Evolutionary conservation across 768 basidiomycete species (phyloP).

Genomic region (Tubosaeta sp.): DNA sequence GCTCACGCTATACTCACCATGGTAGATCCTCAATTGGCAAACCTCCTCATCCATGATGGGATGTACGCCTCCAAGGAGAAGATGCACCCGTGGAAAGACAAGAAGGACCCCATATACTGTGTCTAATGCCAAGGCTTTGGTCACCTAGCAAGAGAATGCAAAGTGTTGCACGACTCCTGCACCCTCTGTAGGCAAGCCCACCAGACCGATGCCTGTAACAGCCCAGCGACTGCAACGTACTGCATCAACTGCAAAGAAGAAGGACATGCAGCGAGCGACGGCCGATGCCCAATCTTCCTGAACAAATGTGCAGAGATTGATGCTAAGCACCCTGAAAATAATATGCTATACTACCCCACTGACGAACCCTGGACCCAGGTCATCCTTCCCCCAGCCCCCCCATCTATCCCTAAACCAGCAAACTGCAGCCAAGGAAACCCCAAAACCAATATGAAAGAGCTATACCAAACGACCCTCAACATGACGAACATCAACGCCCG

Average conservation of each 20-base stretch:
- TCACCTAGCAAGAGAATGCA: not conserved
- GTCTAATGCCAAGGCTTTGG: not conserved
- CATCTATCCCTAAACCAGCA: not conserved
- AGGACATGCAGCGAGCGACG: not conserved
- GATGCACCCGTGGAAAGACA: slow-evolving; percentile 1
- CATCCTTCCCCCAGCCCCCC: not conserved
- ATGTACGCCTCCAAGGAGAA: not conserved
- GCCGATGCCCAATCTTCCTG: not conserved
- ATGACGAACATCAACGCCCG: too few relatives aligned
- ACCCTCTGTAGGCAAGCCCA: not conserved
- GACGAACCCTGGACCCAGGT: slow-evolving; percentile 1
- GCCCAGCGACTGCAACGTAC: not conserved
- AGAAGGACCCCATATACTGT: not conserved
- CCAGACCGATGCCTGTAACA: not conserved
- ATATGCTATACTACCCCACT: slow-evolving; percentile 5
- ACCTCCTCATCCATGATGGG: not conserved
- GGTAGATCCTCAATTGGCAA: not conserved
- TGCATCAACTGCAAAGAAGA: not conserved
- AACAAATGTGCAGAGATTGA: not conserved
- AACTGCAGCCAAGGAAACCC: too few relatives aligned
- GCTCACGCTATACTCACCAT: not conserved
- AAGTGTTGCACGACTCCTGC: not conserved
- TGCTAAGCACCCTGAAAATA: slow-evolving; percentile 1
- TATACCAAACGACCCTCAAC: too few relatives aligned
- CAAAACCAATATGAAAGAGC: too few relatives aligned